Percentiles rank a stretch among this genome's conserved stretches.
These are phyloP conservation scores for Dictyostelium brefeldianum DNA, from an alignment of 78 protist species.

Conservation along the genomic window DNA sequence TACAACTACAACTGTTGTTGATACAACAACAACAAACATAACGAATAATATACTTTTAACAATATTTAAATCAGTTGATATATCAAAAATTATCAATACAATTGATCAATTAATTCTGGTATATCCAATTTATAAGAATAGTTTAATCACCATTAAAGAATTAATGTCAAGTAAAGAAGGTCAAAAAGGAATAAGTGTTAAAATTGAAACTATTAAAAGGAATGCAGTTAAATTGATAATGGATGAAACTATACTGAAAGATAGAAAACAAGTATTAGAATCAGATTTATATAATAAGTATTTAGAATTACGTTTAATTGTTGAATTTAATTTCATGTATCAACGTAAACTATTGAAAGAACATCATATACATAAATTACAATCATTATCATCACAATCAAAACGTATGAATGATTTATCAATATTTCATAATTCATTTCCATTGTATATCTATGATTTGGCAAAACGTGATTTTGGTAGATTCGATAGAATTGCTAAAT, in stretches of 20 bases:
- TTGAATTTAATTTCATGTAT: slow-evolving; percentile 12
- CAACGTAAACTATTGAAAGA: background rate
- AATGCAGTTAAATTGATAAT: slow-evolving; percentile 1
- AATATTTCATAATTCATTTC: slow-evolving; percentile 16
- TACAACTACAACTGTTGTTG: too few species aligned
- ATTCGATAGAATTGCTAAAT: background rate
- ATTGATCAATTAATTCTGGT: background rate
- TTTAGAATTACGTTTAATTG: background rate
- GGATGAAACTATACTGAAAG: background rate
- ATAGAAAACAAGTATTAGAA: background rate
- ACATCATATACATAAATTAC: background rate
- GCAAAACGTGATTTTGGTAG: background rate
- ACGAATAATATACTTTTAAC: background rate
- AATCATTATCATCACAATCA: background rate
- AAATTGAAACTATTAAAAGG: slow-evolving; percentile 19
- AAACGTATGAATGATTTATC: slow-evolving; percentile 18
- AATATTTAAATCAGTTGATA: slow-evolving; percentile 3
- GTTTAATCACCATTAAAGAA: background rate
- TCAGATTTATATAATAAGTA: background rate
- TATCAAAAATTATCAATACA: background rate
- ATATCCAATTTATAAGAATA: background rate
- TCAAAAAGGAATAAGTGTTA: background rate
- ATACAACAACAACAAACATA: too few species aligned
- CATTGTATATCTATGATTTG: slow-evolving; percentile 7
- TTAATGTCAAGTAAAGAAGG: slow-evolving; percentile 1